Evolutionary conservation across 2,329 filamentous ascomycete genomes (phyloP), one percentile per base, ranked within the genome.

Genomic region (Ophiostoma piceae): DNA sequence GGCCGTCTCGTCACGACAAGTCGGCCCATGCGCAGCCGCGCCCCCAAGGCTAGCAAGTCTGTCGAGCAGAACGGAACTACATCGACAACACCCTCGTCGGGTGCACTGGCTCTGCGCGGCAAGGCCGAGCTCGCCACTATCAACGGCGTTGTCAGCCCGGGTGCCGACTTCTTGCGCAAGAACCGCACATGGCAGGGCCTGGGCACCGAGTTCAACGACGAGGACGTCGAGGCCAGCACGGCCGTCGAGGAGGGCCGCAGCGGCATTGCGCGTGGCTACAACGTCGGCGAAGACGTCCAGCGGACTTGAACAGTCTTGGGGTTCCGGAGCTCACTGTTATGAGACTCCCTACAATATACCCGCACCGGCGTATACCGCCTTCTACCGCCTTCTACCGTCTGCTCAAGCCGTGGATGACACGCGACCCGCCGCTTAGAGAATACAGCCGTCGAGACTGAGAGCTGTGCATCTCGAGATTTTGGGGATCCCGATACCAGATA

Each of bases 171-270:
- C 74, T 80, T 99, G 73, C 86, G 90, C 41, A 91, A 90, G 3
- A 87, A 94, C 75, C 82, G 95, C 70, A 96, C 92, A 3, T 99
- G 95, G 95, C 90, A 90, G 76, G 95, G 95, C 0, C 80, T 99
- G 32, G 95, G 95, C 0, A 96, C 88, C 72, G 95, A 99, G 77
- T 96, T 93, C 75, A 83, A 84, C 79, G 65, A 71, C 54, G 69
- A 72, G 4, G 73, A 71, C 16, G 84, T 86, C 6, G 71, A 71
- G 68, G 80, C 82, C n/a, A 82, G 90, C 70, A 89, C 90, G 0
- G 78, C 86, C 22, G 85, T 99, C 70, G 92, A 97, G 76, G 89
- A 97, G 79, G 95, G 95, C 1, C 86, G 92, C 73, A 90, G 89
- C 73, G 95, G 95, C 19, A 88, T 98, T 70, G 95, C 95, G 43